Conservation (phyloP, 2,329 filamentous ascomycete species). For the Aureobasidium sp. region DNA sequence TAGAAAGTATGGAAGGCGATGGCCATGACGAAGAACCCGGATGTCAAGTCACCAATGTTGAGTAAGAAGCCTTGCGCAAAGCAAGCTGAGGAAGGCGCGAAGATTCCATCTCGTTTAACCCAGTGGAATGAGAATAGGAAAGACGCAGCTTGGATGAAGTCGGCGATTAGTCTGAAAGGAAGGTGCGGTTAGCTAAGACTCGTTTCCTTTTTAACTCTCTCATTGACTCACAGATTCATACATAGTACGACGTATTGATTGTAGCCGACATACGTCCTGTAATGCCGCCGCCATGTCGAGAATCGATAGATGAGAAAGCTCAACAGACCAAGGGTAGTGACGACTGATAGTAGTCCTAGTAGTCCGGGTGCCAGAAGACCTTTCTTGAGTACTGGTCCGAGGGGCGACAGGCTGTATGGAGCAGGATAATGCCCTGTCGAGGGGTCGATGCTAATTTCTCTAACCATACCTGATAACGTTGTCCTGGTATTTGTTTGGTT, state of each 20-base stretch:
- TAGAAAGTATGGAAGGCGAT: slow-evolving; percentile 61
- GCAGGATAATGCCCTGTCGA: slow-evolving; percentile 16
- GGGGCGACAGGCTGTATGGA: slow-evolving; percentile 19
- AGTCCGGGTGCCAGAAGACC: slow-evolving; percentile 22
- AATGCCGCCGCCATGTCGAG: slow-evolving; percentile 21
- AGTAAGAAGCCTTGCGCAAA: slow-evolving; percentile 59
- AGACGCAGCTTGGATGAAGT: slow-evolving; percentile 56
- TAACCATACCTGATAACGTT: background rate
- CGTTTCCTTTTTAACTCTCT: no score
- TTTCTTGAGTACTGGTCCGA: slow-evolving; percentile 15
- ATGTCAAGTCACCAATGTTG: slow-evolving; percentile 56
- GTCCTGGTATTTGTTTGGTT: background rate
- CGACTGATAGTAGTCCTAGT: slow-evolving; percentile 21
- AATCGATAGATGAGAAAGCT: slow-evolving; percentile 22
- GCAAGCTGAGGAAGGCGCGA: slow-evolving; percentile 47
- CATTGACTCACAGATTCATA: slow-evolving; percentile 26
- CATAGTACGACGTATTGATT: slow-evolving; percentile 55
- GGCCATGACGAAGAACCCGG: slow-evolving; percentile 56
- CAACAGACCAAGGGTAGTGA: slow-evolving; percentile 20
- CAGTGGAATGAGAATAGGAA: slow-evolving; percentile 56
- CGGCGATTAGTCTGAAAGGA: slow-evolving; percentile 43
- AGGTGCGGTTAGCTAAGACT: no score
- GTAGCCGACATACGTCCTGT: slow-evolving; percentile 19
- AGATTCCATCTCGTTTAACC: slow-evolving; percentile 45
- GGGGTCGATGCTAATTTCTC: background rate